These are phyloP conservation scores for Sporodiniella umbellata DNA, from an alignment of 371 early-diverging fungal species.

Conservation along the genomic window DNA sequence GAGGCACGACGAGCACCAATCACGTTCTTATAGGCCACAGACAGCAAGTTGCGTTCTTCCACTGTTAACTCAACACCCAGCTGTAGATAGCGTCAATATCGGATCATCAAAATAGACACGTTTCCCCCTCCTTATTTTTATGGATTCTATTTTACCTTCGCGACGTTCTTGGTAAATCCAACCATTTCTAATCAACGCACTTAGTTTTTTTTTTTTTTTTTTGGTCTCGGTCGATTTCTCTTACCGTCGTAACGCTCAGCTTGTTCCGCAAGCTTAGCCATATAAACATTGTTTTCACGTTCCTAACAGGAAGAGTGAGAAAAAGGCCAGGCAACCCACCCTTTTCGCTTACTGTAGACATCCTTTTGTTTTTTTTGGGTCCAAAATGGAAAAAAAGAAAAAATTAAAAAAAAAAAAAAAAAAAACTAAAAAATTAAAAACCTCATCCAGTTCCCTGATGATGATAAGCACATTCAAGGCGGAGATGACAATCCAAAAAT, in stretches of 20 bases:
- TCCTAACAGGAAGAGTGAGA: constrained; percentile 18
- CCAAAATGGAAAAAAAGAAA: no score
- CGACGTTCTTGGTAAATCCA: constrained; percentile 84
- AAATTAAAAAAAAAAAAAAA: no score
- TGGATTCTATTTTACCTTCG: constrained; percentile 37
- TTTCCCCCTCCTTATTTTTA: constrained; percentile 21
- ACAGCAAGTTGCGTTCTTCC: constrained; percentile 97
- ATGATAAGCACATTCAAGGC: no score
- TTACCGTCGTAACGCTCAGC: constrained; percentile 83
- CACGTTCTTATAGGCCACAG: constrained; percentile 99
- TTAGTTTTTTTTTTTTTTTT: no score
- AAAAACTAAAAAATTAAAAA: no score
- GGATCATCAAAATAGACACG: no score
- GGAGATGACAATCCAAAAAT: no score
- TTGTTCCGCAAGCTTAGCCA: constrained; percentile 76
- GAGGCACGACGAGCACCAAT: constrained; percentile 98
- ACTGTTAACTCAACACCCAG: constrained; percentile 77
- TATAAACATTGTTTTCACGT: constrained; percentile 54
- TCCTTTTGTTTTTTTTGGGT: no score
- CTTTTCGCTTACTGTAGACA: constrained; percentile 5
- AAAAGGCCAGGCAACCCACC: background rate
- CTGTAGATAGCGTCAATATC: no score
- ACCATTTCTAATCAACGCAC: constrained; percentile 79
- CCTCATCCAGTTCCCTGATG: no score
- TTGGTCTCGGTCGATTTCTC: no score